Evolutionary conservation across 2,329 filamentous ascomycete genomes (phyloP).

Genomic region (Talaromyces funiculosus): DNA sequence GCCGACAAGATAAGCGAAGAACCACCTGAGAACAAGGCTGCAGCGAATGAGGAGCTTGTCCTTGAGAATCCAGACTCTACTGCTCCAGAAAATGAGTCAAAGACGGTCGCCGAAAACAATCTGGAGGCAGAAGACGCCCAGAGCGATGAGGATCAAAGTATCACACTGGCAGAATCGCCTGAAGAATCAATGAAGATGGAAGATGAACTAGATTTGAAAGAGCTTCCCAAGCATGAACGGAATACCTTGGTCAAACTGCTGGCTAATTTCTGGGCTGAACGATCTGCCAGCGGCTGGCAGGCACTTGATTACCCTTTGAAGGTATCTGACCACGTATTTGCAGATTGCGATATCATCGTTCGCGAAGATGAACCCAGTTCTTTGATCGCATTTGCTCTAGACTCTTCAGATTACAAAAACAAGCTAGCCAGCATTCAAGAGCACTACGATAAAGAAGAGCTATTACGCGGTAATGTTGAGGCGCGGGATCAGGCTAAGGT

Average conservation of each 20-base stretch:
- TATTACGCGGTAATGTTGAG: conserved; percentile 27
- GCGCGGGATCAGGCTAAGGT: conserved; percentile 63
- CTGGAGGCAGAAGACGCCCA: conserved; percentile 61
- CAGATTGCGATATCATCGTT: conserved; percentile 94
- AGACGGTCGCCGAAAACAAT: conserved; percentile 47
- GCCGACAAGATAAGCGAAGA: conserved; percentile 24
- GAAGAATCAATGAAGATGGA: conserved; percentile 50
- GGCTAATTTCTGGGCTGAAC: conserved; percentile 96
- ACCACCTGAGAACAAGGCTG: conserved; percentile 20
- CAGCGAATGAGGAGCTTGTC: conserved; percentile 30
- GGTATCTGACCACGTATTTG: conserved; percentile 87
- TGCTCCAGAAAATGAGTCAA: conserved; percentile 39
- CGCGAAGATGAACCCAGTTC: conserved; percentile 96
- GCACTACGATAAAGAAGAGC: conserved; percentile 28
- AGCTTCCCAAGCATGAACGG: conserved; percentile 87
- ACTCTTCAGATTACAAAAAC: conserved; percentile 76
- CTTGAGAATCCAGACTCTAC: conserved; percentile 28
- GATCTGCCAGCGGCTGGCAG: conserved; percentile 91
- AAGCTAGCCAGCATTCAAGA: conserved; percentile 59
- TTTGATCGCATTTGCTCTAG: conserved; percentile 85
- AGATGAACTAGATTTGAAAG: conserved; percentile 56
- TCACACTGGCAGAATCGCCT: conserved; percentile 52
- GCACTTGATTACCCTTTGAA: conserved; percentile 87
- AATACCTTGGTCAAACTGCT: conserved; percentile 91
- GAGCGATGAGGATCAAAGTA: conserved; percentile 72